A percentile compares a stretch with the other conserved stretches of the same genome.
phyloP scores from a whole-genome alignment of 2,329 filamentous ascomycete genomes.

The Nannizziopsis arthrosporioides region DNA sequence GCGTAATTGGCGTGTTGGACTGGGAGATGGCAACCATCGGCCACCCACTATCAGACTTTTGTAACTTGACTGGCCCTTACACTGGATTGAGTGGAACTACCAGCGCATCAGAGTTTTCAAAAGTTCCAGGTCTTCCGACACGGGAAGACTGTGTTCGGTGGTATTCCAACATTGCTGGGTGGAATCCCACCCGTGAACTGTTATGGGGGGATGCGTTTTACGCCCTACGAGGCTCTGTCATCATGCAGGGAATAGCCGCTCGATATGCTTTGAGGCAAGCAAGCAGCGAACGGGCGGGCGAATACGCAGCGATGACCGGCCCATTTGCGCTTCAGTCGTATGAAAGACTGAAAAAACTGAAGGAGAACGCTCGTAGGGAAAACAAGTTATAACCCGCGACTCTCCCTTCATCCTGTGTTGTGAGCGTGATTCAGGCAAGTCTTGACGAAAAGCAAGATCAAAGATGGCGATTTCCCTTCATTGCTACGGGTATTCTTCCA shows the following conservation, averaged over 20 bases:
- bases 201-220: constrained; percentile 55
- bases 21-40: constrained; percentile 99
- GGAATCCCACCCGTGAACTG: constrained; percentile 50
- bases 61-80: constrained; percentile 53
- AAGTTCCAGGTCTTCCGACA: constrained; percentile 54
- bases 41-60: constrained; percentile 84
- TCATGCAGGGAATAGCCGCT: constrained; percentile 85
- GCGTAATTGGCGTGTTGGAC: constrained; percentile 86
- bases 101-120: constrained; percentile 44
- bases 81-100: constrained; percentile 27
- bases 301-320: constrained; percentile 57
- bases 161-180: constrained; percentile 59
- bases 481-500: too few species aligned
- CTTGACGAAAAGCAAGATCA: too few species aligned
- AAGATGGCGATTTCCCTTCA: too few species aligned
- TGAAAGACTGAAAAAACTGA: constrained; percentile 51
- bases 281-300: constrained; percentile 68
- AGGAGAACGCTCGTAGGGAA: constrained; percentile 25
- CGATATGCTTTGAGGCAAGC: constrained; percentile 75
- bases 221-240: constrained; percentile 48
- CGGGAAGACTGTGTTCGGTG: constrained; percentile 49
- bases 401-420: constrained; percentile 20
- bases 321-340: constrained; percentile 71
- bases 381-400: constrained; percentile 23
- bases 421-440: background rate